Evolutionary conservation across 768 basidiomycete genomes (phyloP).

Genomic region (Hirschioporus abietinus): DNA sequence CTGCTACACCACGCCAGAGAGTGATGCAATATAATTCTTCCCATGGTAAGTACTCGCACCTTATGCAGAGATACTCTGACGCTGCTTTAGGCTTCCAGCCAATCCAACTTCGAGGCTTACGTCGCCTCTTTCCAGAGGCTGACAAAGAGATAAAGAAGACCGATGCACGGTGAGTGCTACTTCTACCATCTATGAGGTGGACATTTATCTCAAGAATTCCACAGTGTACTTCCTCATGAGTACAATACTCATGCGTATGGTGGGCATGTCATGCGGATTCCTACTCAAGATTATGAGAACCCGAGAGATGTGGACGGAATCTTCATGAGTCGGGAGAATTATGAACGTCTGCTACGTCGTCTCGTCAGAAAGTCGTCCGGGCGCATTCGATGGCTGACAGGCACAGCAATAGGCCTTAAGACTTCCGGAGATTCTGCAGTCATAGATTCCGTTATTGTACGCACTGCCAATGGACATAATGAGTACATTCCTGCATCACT

Average conservation of each 20-base stretch:
- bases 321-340: slow-evolving; percentile 8
- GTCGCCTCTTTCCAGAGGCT: slow-evolving; percentile 12
- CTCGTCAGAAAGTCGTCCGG: neutral
- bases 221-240: neutral
- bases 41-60: neutral
- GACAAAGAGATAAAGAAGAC: slow-evolving; percentile 9
- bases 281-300: neutral
- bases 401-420: neutral
- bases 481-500: neutral
- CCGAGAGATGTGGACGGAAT: neutral
- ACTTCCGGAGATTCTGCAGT: neutral
- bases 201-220: neutral
- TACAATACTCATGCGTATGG: slow-evolving; percentile 1
- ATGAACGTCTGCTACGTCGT: slow-evolving; percentile 13
- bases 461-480: neutral
- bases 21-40: slow-evolving; percentile 4
- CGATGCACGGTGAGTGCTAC: neutral
- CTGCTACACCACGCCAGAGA: neutral
- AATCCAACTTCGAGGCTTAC: slow-evolving; percentile 6
- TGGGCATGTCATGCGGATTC: neutral
- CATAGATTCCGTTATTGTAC: slow-evolving; percentile 8
- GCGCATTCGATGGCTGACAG: neutral
- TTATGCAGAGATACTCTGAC: neutral
- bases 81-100: neutral
- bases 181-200: neutral